Evolutionary conservation across 768 basidiomycete species (phyloP), one percentile per base, ranked within the genome.

Genomic region (Auricularia sp.): DNA sequence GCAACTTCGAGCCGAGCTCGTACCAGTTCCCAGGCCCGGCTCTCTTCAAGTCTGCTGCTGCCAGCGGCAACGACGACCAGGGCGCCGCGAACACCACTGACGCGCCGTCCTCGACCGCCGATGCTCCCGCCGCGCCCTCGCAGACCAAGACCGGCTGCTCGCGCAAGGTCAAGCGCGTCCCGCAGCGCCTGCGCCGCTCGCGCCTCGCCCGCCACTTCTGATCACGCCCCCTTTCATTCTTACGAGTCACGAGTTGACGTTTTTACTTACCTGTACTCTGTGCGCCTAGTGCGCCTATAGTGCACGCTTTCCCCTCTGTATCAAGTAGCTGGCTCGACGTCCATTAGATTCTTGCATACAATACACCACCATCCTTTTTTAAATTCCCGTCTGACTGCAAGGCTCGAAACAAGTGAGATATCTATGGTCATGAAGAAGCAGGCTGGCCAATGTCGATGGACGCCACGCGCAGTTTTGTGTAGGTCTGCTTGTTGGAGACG

Each of bases 401-500:
- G 0, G 29, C 29, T 0, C 44, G 18, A 45, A 45, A 51, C 21
- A 16, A 18, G 47, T 5, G 47, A 21, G 21, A 18, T 8, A 18
- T 6, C 21, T 51, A 51, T 8, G 18, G 16, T 51, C 11, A 51
- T 1, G 47, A 51, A 51, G 47, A 10, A 10, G 21, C 18, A 18
- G 75, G 69, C n/a, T 54, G 47, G 64, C 34, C 66, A 66, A 88
- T 75, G 62, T 80, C 74, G 68, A 99, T 94, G 58, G 88, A 82
- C 21, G 94, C 94, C 68, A 99, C 89, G 62, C 95, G 83, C 65
- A 99, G 82, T 73, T 94, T 85, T n/a, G 96, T 98, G 79, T 91
- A 98, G 2, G 89, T 90, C 73, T 94, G 93, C 76, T 98, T 98
- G 75, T 93, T 89, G 74, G 85, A 83, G 68, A 98, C 92, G 7